Evolutionary conservation across 192 early-diverging fungal genomes (phyloP).

Genomic region (Kappamyces sp.): DNA sequence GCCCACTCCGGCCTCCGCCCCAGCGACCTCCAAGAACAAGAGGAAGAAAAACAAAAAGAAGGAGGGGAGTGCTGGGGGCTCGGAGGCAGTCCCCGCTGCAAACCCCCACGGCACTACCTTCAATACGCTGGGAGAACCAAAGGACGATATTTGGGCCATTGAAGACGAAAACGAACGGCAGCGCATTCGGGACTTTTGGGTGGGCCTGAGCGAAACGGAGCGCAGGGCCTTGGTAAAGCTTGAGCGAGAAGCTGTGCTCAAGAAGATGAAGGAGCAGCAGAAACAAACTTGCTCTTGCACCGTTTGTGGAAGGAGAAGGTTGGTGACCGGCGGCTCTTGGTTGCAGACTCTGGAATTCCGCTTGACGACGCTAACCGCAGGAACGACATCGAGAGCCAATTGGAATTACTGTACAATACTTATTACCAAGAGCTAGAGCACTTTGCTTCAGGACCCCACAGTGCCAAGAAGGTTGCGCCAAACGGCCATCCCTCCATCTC

Average conservation of each 20-base stretch:
- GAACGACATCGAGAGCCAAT: slow-evolving; percentile 76
- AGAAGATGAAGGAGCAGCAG: slow-evolving; percentile 88
- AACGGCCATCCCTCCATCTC: too few species aligned
- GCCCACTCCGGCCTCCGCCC: too few species aligned
- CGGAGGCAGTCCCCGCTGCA: too few species aligned
- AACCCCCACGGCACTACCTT: too few species aligned
- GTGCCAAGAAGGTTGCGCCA: too few species aligned
- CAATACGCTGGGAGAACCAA: too few species aligned
- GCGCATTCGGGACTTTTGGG: slow-evolving; percentile 80
- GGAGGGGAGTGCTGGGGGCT: too few species aligned
- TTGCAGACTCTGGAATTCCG: neutral
- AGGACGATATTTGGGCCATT: slow-evolving; percentile 56
- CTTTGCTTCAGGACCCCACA: slow-evolving; percentile 41
- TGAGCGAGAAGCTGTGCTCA: slow-evolving; percentile 79
- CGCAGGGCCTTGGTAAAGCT: slow-evolving; percentile 71
- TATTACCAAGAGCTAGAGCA: slow-evolving; percentile 85
- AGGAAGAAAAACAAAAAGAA: too few species aligned
- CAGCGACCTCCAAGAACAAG: too few species aligned
- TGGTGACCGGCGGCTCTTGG: slow-evolving; percentile 11
- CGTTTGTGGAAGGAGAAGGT: slow-evolving; percentile 76
- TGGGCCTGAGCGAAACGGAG: slow-evolving; percentile 73
- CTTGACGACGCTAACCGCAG: slow-evolving; percentile 15
- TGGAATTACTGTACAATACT: slow-evolving; percentile 79
- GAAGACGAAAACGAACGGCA: slow-evolving; percentile 69
- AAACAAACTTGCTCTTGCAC: slow-evolving; percentile 78